Evolutionary conservation across 495 filamentous ascomycete species (phyloP), one percentile per base, ranked within the genome.

Genomic region (Xylaria acuta): DNA sequence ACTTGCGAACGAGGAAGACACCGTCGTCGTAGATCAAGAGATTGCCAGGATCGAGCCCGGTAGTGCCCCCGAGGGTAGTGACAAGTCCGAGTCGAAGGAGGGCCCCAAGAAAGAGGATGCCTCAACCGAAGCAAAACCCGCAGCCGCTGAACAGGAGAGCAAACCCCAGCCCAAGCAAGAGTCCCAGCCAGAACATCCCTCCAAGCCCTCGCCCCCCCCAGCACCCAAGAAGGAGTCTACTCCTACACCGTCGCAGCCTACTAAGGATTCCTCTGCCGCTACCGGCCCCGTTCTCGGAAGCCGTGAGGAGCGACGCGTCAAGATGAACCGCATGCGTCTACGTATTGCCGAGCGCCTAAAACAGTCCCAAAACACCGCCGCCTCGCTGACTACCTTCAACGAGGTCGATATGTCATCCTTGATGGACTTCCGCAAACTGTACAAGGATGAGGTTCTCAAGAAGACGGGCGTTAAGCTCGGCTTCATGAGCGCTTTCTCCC

Each of bases 281-380:
- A 70, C 69, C 69, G 82, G 85, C 51, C 80, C 86, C 63, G 74
- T 82, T 49, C 80, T 91, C 38, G 93, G 95, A 47, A 92, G 84
- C 82, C 91, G 96, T 36, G 95, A 97, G 73, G 97, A 99, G 86
- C 90, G 92, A 72, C 89, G 95, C 67, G 94, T 98, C 75, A 99
- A 99, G 87, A 99, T 99, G 96, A 98, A 98, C 86, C 93, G 97
- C 66, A 99, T 99, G 97, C 94, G 96, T 64, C 89, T 98, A 56
- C 90, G 96, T 27, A 99, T 98, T 73, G 93, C 96, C 27, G 96
- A 99, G 86, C 95, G 96, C 73, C 88, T 99, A 64, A 99, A 99
- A 89, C 96, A 99, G 79, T 98, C 95, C 20, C 96, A 99, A 84
- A 98, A 99, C 85, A 98, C 96, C 5, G 96, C 97, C 66, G 96